These are phyloP conservation scores for Mycena citricolor DNA, from an alignment of 1,284 basidiomycete species.

Conservation along the genomic window DNA sequence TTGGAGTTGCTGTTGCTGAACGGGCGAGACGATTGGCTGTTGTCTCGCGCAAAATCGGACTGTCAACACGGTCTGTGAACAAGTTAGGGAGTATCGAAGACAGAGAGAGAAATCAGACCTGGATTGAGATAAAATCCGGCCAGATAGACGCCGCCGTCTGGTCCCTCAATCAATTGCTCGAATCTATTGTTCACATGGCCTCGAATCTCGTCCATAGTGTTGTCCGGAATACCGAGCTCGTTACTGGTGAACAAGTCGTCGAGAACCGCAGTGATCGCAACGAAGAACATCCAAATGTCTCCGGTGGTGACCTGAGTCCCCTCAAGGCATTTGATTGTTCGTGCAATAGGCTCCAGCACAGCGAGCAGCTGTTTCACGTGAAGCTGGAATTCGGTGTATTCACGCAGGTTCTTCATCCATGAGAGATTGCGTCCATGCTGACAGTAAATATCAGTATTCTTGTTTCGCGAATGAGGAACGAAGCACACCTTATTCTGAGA, in stretches of 20 bases:
- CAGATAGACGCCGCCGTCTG: constrained; percentile 10
- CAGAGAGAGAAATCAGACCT: background rate
- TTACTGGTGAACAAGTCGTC: constrained; percentile 10
- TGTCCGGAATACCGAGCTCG: background rate
- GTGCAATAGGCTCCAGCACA: constrained; percentile 18
- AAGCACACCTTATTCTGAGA: background rate
- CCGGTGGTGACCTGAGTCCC: constrained; percentile 12
- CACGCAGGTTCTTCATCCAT: background rate
- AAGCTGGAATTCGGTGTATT: constrained; percentile 3
- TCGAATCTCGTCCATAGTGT: constrained; percentile 5
- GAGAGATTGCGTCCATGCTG: background rate
- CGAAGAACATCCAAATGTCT: constrained; percentile 18
- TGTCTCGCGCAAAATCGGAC: background rate
- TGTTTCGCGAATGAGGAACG: background rate
- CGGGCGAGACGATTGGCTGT: background rate
- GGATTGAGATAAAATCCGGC: constrained; percentile 13
- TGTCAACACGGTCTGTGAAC: background rate
- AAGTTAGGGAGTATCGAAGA: background rate
- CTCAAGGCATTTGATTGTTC: constrained; percentile 20
- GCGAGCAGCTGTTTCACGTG: constrained; percentile 10
- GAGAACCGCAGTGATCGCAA: constrained; percentile 16
- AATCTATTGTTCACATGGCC: constrained; percentile 8
- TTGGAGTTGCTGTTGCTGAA: background rate
- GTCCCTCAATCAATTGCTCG: constrained; percentile 15
- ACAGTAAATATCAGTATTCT: too few relatives aligned